A percentile compares a stretch with the other conserved stretches of the same genome.
Conservation (phyloP, 306 rosid species). For the Rosa chinensis region DNA sequence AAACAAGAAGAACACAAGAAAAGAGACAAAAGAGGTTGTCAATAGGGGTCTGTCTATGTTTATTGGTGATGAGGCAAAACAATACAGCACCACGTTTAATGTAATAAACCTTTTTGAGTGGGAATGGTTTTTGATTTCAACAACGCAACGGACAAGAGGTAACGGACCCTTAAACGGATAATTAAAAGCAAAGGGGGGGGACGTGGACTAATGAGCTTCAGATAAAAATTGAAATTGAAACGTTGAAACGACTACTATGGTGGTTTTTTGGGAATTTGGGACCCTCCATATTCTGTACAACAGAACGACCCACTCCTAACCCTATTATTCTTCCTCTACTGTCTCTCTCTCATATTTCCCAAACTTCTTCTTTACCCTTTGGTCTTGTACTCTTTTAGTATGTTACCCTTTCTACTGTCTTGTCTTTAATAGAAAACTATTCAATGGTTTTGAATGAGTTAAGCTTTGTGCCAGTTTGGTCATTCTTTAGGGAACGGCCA, state of each 20-base stretch:
- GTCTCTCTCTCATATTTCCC: neutral
- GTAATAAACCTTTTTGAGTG: neutral
- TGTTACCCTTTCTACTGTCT: no score
- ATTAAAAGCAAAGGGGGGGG: slow-evolving; percentile 11
- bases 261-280: slow-evolving; percentile 15
- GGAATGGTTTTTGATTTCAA: slow-evolving; percentile 18
- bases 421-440: neutral
- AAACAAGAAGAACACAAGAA: neutral
- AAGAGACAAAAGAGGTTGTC: neutral
- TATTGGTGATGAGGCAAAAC: neutral
- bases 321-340: neutral
- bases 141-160: slow-evolving; percentile 29
- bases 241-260: slow-evolving; percentile 16
- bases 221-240: neutral
- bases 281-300: slow-evolving; percentile 9
- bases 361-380: neutral
- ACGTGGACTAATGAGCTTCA: slow-evolving; percentile 34
- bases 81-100: neutral
- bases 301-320: slow-evolving; percentile 30
- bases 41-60: neutral
- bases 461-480: neutral
- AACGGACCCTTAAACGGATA: slow-evolving; percentile 40
- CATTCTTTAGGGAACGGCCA: neutral
- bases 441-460: neutral
- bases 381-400: no score